phyloP scores from a whole-genome alignment of 495 filamentous ascomycete species.

The Corynascus novoguineensis region DNA sequence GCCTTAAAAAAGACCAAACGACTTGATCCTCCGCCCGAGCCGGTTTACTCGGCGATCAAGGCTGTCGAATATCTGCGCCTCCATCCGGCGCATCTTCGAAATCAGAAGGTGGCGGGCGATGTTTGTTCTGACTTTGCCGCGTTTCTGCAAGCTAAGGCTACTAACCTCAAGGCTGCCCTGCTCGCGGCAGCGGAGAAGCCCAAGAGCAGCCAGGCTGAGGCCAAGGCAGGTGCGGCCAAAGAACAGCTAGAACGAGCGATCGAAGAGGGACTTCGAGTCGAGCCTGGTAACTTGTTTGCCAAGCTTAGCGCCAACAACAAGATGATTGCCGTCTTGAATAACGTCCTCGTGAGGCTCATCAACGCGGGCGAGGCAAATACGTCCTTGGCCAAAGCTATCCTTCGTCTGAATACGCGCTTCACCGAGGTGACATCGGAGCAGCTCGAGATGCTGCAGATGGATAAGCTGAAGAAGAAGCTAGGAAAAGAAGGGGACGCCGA shows the following conservation, averaged over 20 bases:
- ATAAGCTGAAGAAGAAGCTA: slow-evolving; percentile 56
- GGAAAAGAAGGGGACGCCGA: slow-evolving; percentile 61
- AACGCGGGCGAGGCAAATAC: slow-evolving; percentile 62
- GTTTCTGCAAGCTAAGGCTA: slow-evolving; percentile 13
- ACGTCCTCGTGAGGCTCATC: slow-evolving; percentile 59
- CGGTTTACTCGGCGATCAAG: slow-evolving; percentile 14
- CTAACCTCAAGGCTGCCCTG: slow-evolving; percentile 9
- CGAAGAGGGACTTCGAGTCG: slow-evolving; percentile 14
- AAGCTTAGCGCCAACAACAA: slow-evolving; percentile 42
- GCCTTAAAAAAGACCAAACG: neutral
- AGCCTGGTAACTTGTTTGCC: slow-evolving; percentile 38
- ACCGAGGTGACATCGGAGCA: slow-evolving; percentile 55
- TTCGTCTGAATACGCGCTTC: slow-evolving; percentile 61
- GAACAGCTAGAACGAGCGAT: slow-evolving; percentile 21
- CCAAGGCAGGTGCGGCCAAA: slow-evolving; percentile 14
- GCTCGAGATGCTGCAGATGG: slow-evolving; percentile 61
- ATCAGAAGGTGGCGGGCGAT: slow-evolving; percentile 1
- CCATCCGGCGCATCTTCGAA: slow-evolving; percentile 20
- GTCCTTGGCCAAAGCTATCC: slow-evolving; percentile 54
- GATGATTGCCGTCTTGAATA: slow-evolving; percentile 50
- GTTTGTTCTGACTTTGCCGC: slow-evolving; percentile 13
- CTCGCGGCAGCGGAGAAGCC: slow-evolving; percentile 10
- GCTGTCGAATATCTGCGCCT: slow-evolving; percentile 20
- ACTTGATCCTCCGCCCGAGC: slow-evolving; percentile 17
- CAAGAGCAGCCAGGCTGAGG: slow-evolving; percentile 1